phyloP scores from a whole-genome alignment of 2,329 filamentous ascomycete species.

The Botrytis tulipae region DNA sequence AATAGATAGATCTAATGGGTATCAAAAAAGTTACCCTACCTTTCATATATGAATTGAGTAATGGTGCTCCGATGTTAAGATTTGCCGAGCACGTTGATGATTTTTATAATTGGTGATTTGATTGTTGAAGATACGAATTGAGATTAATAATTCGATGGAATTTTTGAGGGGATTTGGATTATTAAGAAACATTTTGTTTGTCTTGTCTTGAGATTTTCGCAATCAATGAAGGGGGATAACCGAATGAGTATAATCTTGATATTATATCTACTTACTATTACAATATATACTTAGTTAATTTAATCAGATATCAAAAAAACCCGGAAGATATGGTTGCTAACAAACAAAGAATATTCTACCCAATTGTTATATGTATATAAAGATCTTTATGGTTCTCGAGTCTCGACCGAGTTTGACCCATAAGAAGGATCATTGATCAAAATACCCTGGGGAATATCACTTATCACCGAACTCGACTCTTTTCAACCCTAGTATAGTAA shows the following conservation, averaged over 20 bases:
- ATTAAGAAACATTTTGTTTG: too few species aligned
- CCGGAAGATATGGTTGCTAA: background rate
- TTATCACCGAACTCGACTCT: background rate
- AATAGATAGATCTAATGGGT: background rate
- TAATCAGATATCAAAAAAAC: constrained; percentile 2
- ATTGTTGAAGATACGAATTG: background rate
- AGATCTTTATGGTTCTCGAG: background rate
- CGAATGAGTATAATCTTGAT: background rate
- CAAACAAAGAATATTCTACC: background rate
- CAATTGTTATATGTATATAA: background rate
- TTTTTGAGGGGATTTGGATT: too few species aligned
- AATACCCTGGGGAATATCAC: background rate
- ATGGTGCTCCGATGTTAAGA: constrained; percentile 8
- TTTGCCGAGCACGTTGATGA: background rate
- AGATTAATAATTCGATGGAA: background rate
- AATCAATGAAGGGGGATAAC: background rate
- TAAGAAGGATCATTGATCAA: background rate
- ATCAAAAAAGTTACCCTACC: background rate
- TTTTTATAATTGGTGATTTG: background rate
- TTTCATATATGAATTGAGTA: constrained; percentile 6
- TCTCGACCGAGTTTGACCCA: background rate
- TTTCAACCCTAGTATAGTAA: background rate
- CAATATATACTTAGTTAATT: background rate
- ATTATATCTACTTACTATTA: background rate
- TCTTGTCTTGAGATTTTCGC: background rate